Conservation (phyloP, 2,329 filamentous ascomycete species). For the Stromatinia cepivora region DNA sequence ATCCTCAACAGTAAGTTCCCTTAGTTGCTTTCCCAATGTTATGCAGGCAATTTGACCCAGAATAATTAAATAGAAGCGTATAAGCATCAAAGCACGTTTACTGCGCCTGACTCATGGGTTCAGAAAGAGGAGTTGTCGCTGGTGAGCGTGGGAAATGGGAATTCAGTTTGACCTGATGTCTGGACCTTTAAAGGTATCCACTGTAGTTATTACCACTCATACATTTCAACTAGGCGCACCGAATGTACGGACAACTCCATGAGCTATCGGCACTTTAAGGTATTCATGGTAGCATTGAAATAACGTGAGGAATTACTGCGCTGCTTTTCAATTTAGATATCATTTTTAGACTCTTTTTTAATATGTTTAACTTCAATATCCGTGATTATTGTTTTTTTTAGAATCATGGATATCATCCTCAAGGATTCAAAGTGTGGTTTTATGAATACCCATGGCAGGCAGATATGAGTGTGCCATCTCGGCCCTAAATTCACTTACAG, state of each 20-base stretch:
- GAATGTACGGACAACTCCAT: not conserved
- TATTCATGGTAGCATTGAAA: not conserved
- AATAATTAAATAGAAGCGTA: slow-evolving; percentile 9
- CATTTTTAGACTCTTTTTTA: not conserved
- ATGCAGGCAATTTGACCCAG: not conserved
- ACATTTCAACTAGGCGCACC: not conserved
- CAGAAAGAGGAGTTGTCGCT: not conserved
- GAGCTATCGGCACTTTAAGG: not conserved
- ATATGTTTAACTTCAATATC: not conserved
- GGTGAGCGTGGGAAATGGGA: not conserved
- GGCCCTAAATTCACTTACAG: too few species aligned
- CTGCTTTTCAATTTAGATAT: not conserved
- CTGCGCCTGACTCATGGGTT: not conserved
- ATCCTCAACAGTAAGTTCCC: slow-evolving; percentile 22
- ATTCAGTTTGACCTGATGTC: not conserved
- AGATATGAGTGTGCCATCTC: too few species aligned
- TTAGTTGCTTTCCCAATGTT: not conserved
- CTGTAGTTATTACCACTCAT: not conserved
- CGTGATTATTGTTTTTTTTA: not conserved
- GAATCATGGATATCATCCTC: not conserved
- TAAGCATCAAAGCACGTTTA: not conserved
- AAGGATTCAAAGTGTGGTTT: too few species aligned
- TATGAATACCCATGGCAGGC: too few species aligned
- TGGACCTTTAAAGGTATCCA: not conserved
- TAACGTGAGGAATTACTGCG: not conserved